Conservation (phyloP, 2,329 filamentous ascomycete species). For the Eutypa lata region DNA sequence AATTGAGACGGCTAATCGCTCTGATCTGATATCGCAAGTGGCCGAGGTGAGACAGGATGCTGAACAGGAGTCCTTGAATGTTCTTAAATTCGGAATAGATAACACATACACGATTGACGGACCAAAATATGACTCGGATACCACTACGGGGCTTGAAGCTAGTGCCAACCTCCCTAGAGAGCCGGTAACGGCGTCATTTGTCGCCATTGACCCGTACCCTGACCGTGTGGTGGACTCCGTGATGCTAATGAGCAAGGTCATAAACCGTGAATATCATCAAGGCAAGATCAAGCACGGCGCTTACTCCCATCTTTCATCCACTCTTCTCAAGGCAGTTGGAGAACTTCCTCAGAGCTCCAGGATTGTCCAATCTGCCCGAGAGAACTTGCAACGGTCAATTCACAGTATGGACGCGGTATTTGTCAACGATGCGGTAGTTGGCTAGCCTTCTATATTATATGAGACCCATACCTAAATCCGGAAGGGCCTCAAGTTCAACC, state of each 20-base stretch:
- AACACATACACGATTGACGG: conserved; percentile 6
- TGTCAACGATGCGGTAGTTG: not conserved
- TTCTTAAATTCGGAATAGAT: conserved; percentile 10
- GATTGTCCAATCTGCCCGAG: not conserved
- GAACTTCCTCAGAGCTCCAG: not conserved
- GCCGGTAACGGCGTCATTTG: not conserved
- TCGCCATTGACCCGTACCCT: not conserved
- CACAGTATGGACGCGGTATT: not conserved
- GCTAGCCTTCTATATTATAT: not conserved
- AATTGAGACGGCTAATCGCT: conserved; percentile 2
- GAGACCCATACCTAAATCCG: no score
- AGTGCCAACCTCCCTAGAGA: not conserved
- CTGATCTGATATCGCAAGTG: conserved; percentile 1
- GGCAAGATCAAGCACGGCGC: conserved; percentile 2
- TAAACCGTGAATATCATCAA: not conserved
- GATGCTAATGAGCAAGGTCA: not conserved
- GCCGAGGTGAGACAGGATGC: conserved; percentile 5
- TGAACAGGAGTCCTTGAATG: conserved; percentile 9
- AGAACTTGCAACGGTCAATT: not conserved
- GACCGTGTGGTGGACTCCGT: not conserved
- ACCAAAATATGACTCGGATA: not conserved
- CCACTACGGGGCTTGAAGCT: not conserved
- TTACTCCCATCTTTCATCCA: not conserved
- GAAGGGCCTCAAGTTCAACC: no score
- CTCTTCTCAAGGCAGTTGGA: not conserved